Base-by-base conservation (phyloP, 202 grass and related monocot genomes). In the Panicum hallii region DNA sequence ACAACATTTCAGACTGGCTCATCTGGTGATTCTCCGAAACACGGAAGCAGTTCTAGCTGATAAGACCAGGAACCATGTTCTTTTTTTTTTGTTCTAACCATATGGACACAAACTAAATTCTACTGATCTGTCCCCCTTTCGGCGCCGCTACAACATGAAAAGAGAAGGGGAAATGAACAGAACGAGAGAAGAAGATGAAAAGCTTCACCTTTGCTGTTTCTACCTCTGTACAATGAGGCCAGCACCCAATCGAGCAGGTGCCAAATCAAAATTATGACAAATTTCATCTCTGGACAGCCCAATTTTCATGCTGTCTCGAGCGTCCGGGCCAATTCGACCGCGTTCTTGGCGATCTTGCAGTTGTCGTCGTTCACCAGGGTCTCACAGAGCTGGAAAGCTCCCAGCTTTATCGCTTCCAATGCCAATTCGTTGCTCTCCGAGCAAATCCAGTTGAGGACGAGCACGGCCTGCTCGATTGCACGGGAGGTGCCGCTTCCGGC, bases 301-400 rank as follows among this genome's bases (percentile, higher is more conserved):
- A 50, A 65, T 58, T 40, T 17, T 84, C 80, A 91, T 11, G 82
- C 79, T 50, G 90, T 89, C 89, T 99, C 67, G 10, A 97, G 94
- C 5, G 87, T 93, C 54, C 87, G 88, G 57, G 81, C 87, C 74
- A 99, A 79, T 58, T 87, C 90, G 14, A 82, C 79, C 0, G 97
- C 97, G 75, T 97, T 99, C 64, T 94, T 99, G 46, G 72, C 94
- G 40, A 91, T 94, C 85, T 91, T 99, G 63, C 88, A 91, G 75
- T 99, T 97, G 67, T 90, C 89, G 1, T 93, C 87, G 52, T 90
- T 87, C 14, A 91, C 67, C 63, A 96, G 93, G 82, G 69, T 62
- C 68, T 91, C 82, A 11, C 87, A 97, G 67, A 94, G 87, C 50
- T 92, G 88, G 72, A 97, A 93, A 93, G 85, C 90, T 54, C 89